Evolutionary conservation across 1,284 basidiomycete genomes (phyloP), one percentile per base, ranked within the genome.

Genomic region (Ceratobasidium sp.): DNA sequence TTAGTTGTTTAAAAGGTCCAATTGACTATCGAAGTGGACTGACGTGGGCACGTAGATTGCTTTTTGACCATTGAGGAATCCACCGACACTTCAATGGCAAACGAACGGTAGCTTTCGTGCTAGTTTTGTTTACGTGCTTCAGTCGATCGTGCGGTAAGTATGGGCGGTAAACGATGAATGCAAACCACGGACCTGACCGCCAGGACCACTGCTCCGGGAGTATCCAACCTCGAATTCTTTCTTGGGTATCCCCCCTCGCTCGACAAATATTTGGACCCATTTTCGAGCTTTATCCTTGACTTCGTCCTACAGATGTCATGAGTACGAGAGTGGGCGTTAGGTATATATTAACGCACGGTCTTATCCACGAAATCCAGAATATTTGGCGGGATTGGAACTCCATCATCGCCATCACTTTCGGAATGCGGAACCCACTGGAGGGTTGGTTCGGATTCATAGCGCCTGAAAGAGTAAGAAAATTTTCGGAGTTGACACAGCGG

Each of bases 81-180:
- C 66, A 69, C 8, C 51, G 53, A 31, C 66, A 69, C 15, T 47
- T 45, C 31, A 69, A 24, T 6, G 66, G 66, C 19, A 69, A 41
- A 15, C 66, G 66, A 9, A 59, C 54, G 11, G 51, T 69, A 7
- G 66, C 66, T 41, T 69, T 69, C 17, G 66, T 69, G 27, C 45
- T 69, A 14, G 66, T 69, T 29, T 69, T 69, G 54, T 69, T 69
- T 11, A 69, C 66, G 31, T 69, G 66, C 66, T 69, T 24, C 17
- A 59, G n/a, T 8, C 11, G 31, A 44, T 14, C 44, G 15, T 44
- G 27, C 7, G 31, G 33, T 60, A 6, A 60, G 57, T n/a, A 29
- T 27, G 14, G 24, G 33, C 11, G 29, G 29, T 41, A 41, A 15
- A 14, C 27, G 31, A 19, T 41, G 29, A 36, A 9, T 27, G 15